Evolutionary conservation across 768 basidiomycete species (phyloP), one percentile per base, ranked within the genome.

Genomic region (Boletus rubescentipes): DNA sequence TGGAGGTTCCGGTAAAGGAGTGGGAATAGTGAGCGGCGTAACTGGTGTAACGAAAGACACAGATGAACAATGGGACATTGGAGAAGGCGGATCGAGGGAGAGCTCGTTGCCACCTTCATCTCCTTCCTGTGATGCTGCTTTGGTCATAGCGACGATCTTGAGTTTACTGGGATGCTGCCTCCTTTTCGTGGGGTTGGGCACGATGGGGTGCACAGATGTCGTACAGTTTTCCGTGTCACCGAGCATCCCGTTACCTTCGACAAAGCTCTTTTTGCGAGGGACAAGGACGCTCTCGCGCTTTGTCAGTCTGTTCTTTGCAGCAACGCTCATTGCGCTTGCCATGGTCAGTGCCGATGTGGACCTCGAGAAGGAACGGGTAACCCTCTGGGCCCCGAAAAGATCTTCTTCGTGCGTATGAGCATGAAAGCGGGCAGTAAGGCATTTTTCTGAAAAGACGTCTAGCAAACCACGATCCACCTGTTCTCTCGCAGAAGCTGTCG

Each of bases 381-480:
- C 70, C 60, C 72, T 78, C 36, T 79, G 77, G 18, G 76, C 74
- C 61, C 81, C 79, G 68, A 87, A 86, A 47, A 89, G 73, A 54
- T 83, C 81, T 62, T 84, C 81, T 49, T 86, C 85, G 52, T 79
- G 82, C 37, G 77, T 75, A 49, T 75, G 79, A 9, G 86, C 86
- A 49, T 86, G 79, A 43, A 79, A 80, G 39, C 94, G 81, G 15
- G 86, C 88, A 3, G 81, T 77, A 26, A 86, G 70, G 58, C 89
- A 88, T 21, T 77, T 75, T 54, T 87, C 84, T 11, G 92, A 93
- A 61, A 88, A 84, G 53, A 97, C 83, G 63, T 96, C 94, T 42
- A 81, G 78, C 16, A 98, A 73, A 11, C 84, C 85, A 40, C 86
- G 81, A 62, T 96, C 93, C 46, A 92, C 84, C 37, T 83, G 80